A percentile compares a stretch with the other conserved stretches of the same genome.
Conservation (phyloP, 805 yeast genomes). For the Kuraishia borneana region DNA sequence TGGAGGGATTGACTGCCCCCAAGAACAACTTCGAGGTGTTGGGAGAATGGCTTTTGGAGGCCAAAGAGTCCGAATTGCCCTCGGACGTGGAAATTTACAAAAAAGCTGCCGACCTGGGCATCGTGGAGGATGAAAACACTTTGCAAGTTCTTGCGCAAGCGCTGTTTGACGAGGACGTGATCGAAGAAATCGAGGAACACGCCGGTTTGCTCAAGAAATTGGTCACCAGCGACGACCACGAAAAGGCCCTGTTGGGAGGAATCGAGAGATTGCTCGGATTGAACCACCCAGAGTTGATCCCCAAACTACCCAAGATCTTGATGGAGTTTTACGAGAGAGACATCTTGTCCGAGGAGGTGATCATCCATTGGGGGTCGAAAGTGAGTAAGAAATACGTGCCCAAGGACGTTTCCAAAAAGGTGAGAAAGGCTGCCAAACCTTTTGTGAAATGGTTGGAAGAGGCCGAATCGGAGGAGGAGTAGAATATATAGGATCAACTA, state of each 20-base stretch:
- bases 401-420: slow-evolving; percentile 85
- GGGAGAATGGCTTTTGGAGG: slow-evolving; percentile 79
- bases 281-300: slow-evolving; percentile 62
- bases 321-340: slow-evolving; percentile 77
- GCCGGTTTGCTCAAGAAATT: slow-evolving; percentile 75
- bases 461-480: slow-evolving; percentile 74
- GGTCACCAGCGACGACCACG: slow-evolving; percentile 56
- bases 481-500: not conserved
- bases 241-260: slow-evolving; percentile 90
- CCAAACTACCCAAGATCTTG: slow-evolving; percentile 70
- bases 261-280: slow-evolving; percentile 87
- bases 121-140: slow-evolving; percentile 61
- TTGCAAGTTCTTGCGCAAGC: slow-evolving; percentile 90
- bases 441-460: slow-evolving; percentile 90
- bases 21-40: slow-evolving; percentile 54
- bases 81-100: slow-evolving; percentile 87
- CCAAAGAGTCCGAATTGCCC: slow-evolving; percentile 51
- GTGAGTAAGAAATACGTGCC: slow-evolving; percentile 90
- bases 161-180: slow-evolving; percentile 69
- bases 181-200: slow-evolving; percentile 63
- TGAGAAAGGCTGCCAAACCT: slow-evolving; percentile 92
- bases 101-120: slow-evolving; percentile 71
- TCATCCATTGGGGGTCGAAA: slow-evolving; percentile 78
- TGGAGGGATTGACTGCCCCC: slow-evolving; percentile 52
- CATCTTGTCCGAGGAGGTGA: slow-evolving; percentile 71